Percentiles rank a stretch among this genome's conserved stretches.
Conservation (phyloP, 306 rosid species). For the barrel medic (Medicago truncatula) region DNA sequence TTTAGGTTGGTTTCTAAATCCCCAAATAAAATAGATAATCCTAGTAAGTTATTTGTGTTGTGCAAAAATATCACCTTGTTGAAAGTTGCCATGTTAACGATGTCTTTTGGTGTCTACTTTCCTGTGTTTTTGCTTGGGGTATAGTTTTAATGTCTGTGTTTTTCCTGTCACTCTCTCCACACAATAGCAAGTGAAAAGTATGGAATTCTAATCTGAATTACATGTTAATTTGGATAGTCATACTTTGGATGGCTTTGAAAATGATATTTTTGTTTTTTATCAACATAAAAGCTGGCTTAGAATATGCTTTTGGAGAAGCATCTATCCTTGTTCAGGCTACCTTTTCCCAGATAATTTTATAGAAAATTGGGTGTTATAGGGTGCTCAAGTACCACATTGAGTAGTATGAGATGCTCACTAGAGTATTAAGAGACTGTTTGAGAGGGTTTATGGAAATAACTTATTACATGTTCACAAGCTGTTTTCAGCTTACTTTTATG, state of each 20-base stretch:
- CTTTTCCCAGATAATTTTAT: neutral
- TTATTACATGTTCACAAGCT: neutral
- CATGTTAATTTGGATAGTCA: constrained; percentile 1
- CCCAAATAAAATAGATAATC: neutral
- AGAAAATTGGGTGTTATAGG: neutral
- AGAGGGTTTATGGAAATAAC: neutral
- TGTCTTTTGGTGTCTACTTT: constrained; percentile 1
- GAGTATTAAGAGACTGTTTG: neutral
- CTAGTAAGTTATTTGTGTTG: constrained; percentile 5
- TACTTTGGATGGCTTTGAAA: neutral
- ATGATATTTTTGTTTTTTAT: neutral
- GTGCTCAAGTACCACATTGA: neutral
- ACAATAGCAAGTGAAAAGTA: too few relatives aligned
- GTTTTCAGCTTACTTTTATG: too few relatives aligned
- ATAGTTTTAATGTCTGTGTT: neutral
- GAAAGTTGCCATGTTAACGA: constrained; percentile 24
- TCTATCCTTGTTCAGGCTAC: constrained; percentile 20
- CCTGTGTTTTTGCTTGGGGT: neutral
- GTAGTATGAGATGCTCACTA: neutral
- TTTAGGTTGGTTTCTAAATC: constrained; percentile 1
- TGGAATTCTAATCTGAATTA: neutral
- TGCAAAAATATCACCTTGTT: neutral
- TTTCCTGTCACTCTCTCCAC: too few relatives aligned
- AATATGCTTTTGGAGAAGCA: constrained; percentile 9
- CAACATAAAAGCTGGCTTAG: neutral